Base-by-base conservation (phyloP, 2,329 filamentous ascomycete species). In the Zopfia rhizophila region DNA sequence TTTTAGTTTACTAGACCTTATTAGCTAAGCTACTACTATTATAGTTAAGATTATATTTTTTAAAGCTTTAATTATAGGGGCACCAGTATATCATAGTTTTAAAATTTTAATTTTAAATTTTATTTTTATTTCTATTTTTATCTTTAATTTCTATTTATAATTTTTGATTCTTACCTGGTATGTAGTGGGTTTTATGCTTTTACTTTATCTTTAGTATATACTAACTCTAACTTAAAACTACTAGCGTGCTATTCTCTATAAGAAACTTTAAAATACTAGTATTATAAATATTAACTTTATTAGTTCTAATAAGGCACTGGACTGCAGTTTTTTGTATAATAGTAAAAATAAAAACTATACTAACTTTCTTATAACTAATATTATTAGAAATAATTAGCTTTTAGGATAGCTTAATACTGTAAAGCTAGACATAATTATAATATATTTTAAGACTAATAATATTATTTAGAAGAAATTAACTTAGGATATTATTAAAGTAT, bases 401-500 rank as follows among this genome's bases (percentile, higher is more conserved):
- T 60, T 63, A 0, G 59, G 53, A 13, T 78, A 74, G 74, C 61
- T 79, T 7, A 50, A 63, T 3, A 48, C 60, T 17, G 65, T 72
- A 7, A 63, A 66, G 2, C 73, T 75, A 0, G 73, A 78, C 47
- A 61, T 78, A n/a, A 68, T 78, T 30, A 63, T 77, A 60, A 75
- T 78, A 73, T 72, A 77, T 49, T 60, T 79, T 2, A 74, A 72
- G 4, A 75, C 73, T 8, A 75, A 76, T 62, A 76, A 78, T 48
- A 64, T 75, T 2, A 70, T 72, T 58, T n/a, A 65, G 38, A 63
- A 69, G 37, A 63, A 61, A 16, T 45, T 68, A 1, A 48, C 46
- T 0, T 48, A 51, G n/a, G 63, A 69, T 7, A 73, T 75, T 13
- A 45, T 75, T 16, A 55, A 53, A 3, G 71, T 75, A 1, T 77